Conservation (phyloP, 192 early-diverging fungal species). For the Entomortierella lignicola region DNA sequence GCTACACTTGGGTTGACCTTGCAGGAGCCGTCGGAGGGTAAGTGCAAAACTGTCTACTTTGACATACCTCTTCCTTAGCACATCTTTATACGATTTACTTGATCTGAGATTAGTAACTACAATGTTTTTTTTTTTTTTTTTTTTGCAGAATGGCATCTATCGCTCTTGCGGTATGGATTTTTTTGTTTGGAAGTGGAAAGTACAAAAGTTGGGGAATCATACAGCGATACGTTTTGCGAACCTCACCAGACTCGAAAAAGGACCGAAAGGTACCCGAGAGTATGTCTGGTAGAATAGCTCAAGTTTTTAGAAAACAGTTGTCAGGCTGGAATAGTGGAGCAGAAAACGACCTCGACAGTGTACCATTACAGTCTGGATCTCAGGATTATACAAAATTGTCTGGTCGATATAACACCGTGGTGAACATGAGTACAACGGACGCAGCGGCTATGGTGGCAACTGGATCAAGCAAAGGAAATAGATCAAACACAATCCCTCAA, state of each 20-base stretch:
- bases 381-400: slow-evolving; percentile 17
- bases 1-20: slow-evolving; percentile 53
- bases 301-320: slow-evolving; percentile 6
- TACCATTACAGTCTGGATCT: slow-evolving; percentile 11
- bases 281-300: background rate
- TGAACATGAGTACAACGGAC: slow-evolving; percentile 5
- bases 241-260: slow-evolving; percentile 36
- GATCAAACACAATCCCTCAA: background rate
- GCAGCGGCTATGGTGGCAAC: background rate
- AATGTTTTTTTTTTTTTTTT: background rate
- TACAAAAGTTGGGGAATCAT: slow-evolving; percentile 56
- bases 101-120: too few relatives aligned
- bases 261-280: slow-evolving; percentile 2
- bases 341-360: slow-evolving; percentile 25
- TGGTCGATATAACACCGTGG: slow-evolving; percentile 13
- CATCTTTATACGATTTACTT: too few relatives aligned
- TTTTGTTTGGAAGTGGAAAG: slow-evolving; percentile 51
- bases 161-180: slow-evolving; percentile 42
- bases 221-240: slow-evolving; percentile 47
- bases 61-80: too few relatives aligned
- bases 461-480: background rate
- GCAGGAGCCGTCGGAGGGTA: slow-evolving; percentile 49
- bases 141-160: slow-evolving; percentile 41
- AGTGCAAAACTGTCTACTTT: too few relatives aligned
- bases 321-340: slow-evolving; percentile 17